Evolutionary conservation across 768 basidiomycete genomes (phyloP).

Genomic region (Trichaptum fuscoviolaceum): DNA sequence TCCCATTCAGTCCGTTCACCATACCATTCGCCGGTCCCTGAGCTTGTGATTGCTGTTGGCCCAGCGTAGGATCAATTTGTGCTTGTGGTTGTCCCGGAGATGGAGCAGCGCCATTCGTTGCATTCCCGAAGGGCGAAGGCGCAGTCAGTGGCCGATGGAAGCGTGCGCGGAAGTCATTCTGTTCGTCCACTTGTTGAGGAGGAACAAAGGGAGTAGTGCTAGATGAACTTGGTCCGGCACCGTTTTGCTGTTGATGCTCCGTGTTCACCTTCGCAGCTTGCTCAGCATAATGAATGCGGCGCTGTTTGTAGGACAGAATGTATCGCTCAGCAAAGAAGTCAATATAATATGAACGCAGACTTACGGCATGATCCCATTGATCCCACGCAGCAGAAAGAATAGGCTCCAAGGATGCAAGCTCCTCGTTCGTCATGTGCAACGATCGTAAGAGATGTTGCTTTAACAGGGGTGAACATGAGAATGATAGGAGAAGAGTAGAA

Average conservation of each 20-base stretch:
- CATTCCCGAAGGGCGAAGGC: slow-evolving; percentile 50
- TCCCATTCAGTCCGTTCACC: background rate
- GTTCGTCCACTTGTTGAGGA: slow-evolving; percentile 22
- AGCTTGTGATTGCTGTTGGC: background rate
- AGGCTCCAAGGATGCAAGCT: slow-evolving; percentile 72
- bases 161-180: slow-evolving; percentile 58
- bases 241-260: slow-evolving; percentile 21
- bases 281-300: slow-evolving; percentile 42
- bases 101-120: background rate
- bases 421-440: slow-evolving; percentile 72
- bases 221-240: slow-evolving; percentile 20
- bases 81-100: background rate
- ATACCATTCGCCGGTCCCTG: background rate
- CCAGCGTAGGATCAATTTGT: background rate
- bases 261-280: slow-evolving; percentile 22
- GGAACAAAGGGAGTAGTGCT: slow-evolving; percentile 18
- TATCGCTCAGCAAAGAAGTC: slow-evolving; percentile 9
- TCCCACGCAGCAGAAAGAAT: slow-evolving; percentile 83
- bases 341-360: slow-evolving; percentile 18
- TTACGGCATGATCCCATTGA: slow-evolving; percentile 77
- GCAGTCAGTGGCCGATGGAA: slow-evolving; percentile 58
- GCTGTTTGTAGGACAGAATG: slow-evolving; percentile 23
- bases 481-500: slow-evolving; percentile 68
- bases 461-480: slow-evolving; percentile 67
- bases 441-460: slow-evolving; percentile 72